phyloP scores from a whole-genome alignment of 2,329 filamentous ascomycete species.

The Cladosporium colombiae region DNA sequence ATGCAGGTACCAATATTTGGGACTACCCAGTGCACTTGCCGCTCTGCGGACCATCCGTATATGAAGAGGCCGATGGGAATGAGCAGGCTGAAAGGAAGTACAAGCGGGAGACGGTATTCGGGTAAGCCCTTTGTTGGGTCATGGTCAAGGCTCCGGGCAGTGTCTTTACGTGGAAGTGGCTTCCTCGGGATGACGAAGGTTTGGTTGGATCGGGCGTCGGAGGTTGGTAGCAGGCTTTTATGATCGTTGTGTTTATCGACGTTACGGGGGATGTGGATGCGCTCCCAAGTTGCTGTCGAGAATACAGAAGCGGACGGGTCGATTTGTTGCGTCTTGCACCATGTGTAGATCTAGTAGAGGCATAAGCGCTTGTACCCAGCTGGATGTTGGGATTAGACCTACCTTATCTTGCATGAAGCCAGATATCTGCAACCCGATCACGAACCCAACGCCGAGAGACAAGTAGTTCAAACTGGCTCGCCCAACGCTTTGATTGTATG shows the following conservation, averaged over 20 bases:
- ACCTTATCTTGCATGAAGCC: constrained; percentile 27
- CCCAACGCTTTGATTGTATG: constrained; percentile 29
- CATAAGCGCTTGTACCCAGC: not conserved
- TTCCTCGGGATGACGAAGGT: constrained; percentile 1
- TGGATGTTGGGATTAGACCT: not conserved
- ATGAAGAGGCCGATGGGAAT: constrained; percentile 30
- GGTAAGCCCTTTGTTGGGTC: constrained; percentile 32
- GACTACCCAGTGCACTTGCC: constrained; percentile 29
- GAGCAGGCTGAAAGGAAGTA: constrained; percentile 48
- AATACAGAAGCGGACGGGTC: constrained; percentile 25
- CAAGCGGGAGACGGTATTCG: constrained; percentile 48
- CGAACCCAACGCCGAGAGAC: constrained; percentile 49
- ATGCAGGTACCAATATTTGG: constrained; percentile 30
- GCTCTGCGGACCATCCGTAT: constrained; percentile 30
- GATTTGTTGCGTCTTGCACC: constrained; percentile 27
- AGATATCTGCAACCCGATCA: constrained; percentile 44
- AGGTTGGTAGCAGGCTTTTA: not conserved
- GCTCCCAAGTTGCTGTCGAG: constrained; percentile 22
- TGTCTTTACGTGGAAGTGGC: constrained; percentile 12
- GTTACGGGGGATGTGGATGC: not conserved
- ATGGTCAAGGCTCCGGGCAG: constrained; percentile 30
- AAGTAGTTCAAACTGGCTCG: constrained; percentile 31
- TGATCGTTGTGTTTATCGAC: not conserved
- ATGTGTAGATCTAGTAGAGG: constrained; percentile 20
- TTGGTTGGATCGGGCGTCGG: not conserved